These are phyloP conservation scores for Immersiella caudata DNA, from an alignment of 495 filamentous ascomycete species.

Conservation along the genomic window DNA sequence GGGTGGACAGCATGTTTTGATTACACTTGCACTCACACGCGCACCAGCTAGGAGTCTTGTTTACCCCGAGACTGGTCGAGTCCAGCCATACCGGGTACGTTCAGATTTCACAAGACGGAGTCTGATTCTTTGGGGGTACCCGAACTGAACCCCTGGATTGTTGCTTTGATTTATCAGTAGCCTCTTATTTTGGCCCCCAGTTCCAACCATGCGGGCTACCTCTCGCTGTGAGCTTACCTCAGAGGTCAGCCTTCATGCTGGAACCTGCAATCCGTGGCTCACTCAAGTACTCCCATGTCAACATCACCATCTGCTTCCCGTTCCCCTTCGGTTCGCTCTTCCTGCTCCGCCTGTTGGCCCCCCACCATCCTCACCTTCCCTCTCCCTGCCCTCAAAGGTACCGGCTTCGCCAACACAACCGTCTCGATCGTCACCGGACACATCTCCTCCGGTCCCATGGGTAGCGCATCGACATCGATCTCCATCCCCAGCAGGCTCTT, in stretches of 20 bases:
- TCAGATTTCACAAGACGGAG: not conserved
- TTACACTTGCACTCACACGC: not conserved
- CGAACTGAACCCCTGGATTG: not conserved
- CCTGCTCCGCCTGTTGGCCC: constrained; percentile 23
- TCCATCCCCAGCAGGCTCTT: constrained; percentile 72
- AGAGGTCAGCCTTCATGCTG: not conserved
- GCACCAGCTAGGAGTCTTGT: too few species aligned
- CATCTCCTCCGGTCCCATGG: constrained; percentile 74
- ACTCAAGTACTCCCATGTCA: not conserved
- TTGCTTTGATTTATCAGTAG: not conserved
- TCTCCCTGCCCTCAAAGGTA: constrained; percentile 41
- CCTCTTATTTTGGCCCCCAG: not conserved
- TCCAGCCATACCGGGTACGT: not conserved
- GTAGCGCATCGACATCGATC: constrained; percentile 75
- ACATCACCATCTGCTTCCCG: constrained; percentile 9
- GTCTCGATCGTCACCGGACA: constrained; percentile 78
- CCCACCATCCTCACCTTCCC: constrained; percentile 27
- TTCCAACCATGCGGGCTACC: not conserved
- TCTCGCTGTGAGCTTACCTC: not conserved
- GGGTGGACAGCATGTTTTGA: not conserved
- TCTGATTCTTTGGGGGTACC: not conserved
- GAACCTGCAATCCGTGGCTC: not conserved
- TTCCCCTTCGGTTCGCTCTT: constrained; percentile 11
- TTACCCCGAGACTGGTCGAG: not conserved
- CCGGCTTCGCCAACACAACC: constrained; percentile 69